Conservation (phyloP, 345 rosid genomes). For the Combretum micranthum region DNA sequence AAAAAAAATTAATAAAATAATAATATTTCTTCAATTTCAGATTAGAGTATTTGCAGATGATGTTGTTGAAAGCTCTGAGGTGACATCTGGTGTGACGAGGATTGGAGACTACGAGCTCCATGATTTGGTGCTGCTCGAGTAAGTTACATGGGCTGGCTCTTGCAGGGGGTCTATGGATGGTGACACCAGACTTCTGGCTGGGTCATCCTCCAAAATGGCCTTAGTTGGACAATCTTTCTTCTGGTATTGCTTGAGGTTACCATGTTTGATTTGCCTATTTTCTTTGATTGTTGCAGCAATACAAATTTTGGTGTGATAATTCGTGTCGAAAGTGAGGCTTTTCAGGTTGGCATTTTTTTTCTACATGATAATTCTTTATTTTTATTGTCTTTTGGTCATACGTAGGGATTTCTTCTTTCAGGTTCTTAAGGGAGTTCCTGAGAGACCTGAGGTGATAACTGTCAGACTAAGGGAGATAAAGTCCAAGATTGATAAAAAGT, state of each 20-base stretch:
- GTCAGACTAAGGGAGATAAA: conserved; percentile 92
- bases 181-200: no score
- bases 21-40: conserved; percentile 30
- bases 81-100: conserved; percentile 80
- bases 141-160: conserved; percentile 18
- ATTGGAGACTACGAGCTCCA: conserved; percentile 92
- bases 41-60: conserved; percentile 89
- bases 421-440: conserved; percentile 95
- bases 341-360: conserved; percentile 46
- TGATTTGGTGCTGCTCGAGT: conserved; percentile 93
- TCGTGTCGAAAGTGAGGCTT: conserved; percentile 94
- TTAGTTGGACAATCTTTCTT: background rate
- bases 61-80: conserved; percentile 97
- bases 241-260: no score
- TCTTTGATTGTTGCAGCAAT: conserved; percentile 44
- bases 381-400: no score
- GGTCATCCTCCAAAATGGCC: conserved; percentile 1
- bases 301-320: conserved; percentile 86
- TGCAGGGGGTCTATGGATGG: no score
- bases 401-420: conserved; percentile 11
- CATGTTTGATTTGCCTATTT: conserved; percentile 4
- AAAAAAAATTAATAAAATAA: conserved; percentile 2
- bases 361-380: no score
- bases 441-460: conserved; percentile 74
- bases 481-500: conserved; percentile 77